A percentile compares a stretch with the other conserved stretches of the same genome.
These are phyloP conservation scores for Metschnikowia picachoensis DNA, from an alignment of 805 yeast species.

Conservation along the genomic window DNA sequence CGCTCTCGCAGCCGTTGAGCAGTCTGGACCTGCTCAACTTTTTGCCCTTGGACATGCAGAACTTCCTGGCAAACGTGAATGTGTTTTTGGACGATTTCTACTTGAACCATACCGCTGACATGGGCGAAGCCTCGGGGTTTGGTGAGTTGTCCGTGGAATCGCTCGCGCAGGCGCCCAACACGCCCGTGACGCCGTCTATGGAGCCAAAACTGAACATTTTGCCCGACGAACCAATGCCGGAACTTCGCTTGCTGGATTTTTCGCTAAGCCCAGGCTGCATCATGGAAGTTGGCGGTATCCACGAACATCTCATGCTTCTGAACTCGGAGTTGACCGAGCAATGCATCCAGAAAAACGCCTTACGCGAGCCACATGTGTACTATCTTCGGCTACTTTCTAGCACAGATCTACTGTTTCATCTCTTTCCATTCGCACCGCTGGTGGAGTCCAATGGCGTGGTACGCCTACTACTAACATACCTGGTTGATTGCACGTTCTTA, in stretches of 20 bases:
- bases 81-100: slow-evolving; percentile 32
- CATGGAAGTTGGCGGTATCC: slow-evolving; percentile 2
- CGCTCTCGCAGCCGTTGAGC: too few relatives aligned
- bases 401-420: slow-evolving; percentile 28
- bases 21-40: background rate
- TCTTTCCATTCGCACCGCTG: slow-evolving; percentile 37
- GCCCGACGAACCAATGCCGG: background rate
- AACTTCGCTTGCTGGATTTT: slow-evolving; percentile 25
- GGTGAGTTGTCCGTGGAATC: background rate
- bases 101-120: slow-evolving; percentile 10
- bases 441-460: slow-evolving; percentile 34
- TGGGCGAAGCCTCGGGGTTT: background rate
- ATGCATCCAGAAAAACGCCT: slow-evolving; percentile 22
- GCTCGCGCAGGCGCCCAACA: background rate
- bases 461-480: slow-evolving; percentile 21
- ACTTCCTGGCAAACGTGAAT: slow-evolving; percentile 33
- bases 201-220: background rate
- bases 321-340: slow-evolving; percentile 27
- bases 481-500: slow-evolving; percentile 21
- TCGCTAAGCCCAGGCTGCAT: slow-evolving; percentile 13
- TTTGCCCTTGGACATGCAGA: slow-evolving; percentile 15
- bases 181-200: background rate
- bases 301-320: slow-evolving; percentile 11
- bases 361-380: slow-evolving; percentile 28
- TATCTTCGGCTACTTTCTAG: slow-evolving; percentile 29